Evolutionary conservation across 805 yeast species (phyloP).

Genomic region (Torulaspora franciscae): DNA sequence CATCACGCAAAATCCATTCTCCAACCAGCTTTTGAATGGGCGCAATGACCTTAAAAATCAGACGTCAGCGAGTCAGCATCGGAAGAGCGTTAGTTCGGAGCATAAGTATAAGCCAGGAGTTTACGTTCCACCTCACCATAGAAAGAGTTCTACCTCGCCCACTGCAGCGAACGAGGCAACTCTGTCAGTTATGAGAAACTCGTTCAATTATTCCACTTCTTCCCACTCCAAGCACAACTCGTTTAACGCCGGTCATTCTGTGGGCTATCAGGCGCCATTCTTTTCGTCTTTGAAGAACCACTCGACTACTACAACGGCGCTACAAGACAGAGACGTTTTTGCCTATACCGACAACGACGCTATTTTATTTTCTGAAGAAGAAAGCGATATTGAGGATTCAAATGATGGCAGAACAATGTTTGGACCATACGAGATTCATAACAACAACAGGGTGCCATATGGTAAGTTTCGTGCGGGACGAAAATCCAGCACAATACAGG

Average conservation of each 20-base stretch:
- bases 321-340: slow-evolving; percentile 30
- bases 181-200: slow-evolving; percentile 22
- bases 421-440: slow-evolving; percentile 22
- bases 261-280: slow-evolving; percentile 8
- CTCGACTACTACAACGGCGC: slow-evolving; percentile 27
- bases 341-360: slow-evolving; percentile 30
- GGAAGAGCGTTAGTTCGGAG: slow-evolving; percentile 8
- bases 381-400: slow-evolving; percentile 7
- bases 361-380: slow-evolving; percentile 33
- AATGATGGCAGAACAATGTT: slow-evolving; percentile 18
- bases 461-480: slow-evolving; percentile 21
- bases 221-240: slow-evolving; percentile 12
- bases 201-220: slow-evolving; percentile 18
- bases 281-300: slow-evolving; percentile 16
- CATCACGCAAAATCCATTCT: slow-evolving; percentile 8
- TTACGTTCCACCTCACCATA: slow-evolving; percentile 53
- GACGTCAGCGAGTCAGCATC: not conserved
- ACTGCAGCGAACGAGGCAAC: slow-evolving; percentile 25
- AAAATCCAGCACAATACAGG: slow-evolving; percentile 32
- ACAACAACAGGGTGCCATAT: slow-evolving; percentile 5
- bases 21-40: slow-evolving; percentile 4
- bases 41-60: not conserved
- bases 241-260: slow-evolving; percentile 4
- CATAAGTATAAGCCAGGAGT: slow-evolving; percentile 27
- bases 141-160: slow-evolving; percentile 33